Conservation (phyloP, 2,329 filamentous ascomycete genomes). For the Penicillium freii region DNA sequence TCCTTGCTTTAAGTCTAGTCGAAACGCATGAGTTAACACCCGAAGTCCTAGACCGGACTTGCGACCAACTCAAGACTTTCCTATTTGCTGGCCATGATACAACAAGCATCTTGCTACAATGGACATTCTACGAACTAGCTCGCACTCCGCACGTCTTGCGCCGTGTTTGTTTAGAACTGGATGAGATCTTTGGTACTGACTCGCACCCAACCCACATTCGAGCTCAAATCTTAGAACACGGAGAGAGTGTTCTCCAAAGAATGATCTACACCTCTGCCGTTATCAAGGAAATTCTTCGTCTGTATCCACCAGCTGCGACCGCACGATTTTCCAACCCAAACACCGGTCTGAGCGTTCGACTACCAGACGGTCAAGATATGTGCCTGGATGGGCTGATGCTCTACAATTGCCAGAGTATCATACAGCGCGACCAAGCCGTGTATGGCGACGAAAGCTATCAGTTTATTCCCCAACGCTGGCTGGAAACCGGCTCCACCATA, state of each 20-base stretch:
- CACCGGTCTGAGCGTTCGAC: slow-evolving; percentile 8
- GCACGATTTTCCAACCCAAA: slow-evolving; percentile 12
- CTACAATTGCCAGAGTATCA: slow-evolving; percentile 3
- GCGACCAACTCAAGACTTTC: no score
- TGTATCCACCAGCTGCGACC: slow-evolving; percentile 47
- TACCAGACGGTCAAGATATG: slow-evolving; percentile 3
- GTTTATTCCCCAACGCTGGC: slow-evolving; percentile 41
- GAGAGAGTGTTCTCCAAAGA: slow-evolving; percentile 45
- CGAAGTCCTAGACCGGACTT: no score
- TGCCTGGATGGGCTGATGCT: not conserved
- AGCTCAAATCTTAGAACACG: no score
- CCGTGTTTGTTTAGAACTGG: no score
- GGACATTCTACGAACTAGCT: no score
- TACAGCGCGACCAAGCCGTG: slow-evolving; percentile 21
- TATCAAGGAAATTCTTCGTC: slow-evolving; percentile 55
- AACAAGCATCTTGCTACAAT: no score
- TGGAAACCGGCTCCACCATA: slow-evolving; percentile 26
- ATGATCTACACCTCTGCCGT: slow-evolving; percentile 24
- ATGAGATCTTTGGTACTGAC: no score
- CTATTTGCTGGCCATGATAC: no score
- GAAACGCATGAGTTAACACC: no score
- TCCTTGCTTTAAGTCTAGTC: no score
- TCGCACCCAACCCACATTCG: no score
- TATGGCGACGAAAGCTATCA: slow-evolving; percentile 17
- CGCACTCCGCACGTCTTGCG: no score